Evolutionary conservation across 495 filamentous ascomycete genomes (phyloP).

Genomic region (Hyaloscypha finlandica): DNA sequence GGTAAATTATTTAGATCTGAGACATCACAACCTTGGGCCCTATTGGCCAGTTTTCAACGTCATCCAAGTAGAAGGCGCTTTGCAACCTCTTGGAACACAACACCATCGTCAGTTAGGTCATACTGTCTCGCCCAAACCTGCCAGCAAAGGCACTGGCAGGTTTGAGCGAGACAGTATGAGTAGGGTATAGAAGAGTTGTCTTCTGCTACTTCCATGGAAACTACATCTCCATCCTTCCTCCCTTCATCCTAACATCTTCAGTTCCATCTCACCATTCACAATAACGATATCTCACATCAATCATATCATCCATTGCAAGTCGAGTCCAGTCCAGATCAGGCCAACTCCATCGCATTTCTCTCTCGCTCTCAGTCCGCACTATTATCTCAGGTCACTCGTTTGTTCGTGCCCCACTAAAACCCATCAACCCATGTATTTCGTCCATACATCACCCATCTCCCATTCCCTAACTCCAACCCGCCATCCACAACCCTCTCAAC

Average conservation of each 20-base stretch:
- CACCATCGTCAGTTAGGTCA: not conserved
- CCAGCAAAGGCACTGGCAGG: too few relatives aligned
- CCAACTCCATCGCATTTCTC: not conserved
- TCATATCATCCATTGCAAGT: not conserved
- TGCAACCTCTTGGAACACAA: not conserved
- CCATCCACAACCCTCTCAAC: constrained; percentile 8
- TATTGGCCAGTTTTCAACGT: not conserved
- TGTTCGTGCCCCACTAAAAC: not conserved
- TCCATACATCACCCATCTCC: not conserved
- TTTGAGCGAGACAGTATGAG: too few relatives aligned
- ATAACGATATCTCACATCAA: not conserved
- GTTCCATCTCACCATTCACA: not conserved
- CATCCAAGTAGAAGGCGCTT: not conserved
- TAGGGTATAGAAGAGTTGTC: too few relatives aligned
- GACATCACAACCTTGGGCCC: not conserved
- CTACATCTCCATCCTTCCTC: not conserved
- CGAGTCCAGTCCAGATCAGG: not conserved
- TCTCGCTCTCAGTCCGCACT: not conserved
- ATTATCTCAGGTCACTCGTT: not conserved
- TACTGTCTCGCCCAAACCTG: too few relatives aligned
- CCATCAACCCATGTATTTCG: not conserved
- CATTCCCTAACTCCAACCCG: constrained; percentile 4
- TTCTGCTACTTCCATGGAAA: too few relatives aligned
- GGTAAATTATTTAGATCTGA: not conserved
- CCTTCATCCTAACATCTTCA: not conserved